Evolutionary conservation across 2,329 filamentous ascomycete species (phyloP).

Genomic region (Clarireedia hainanense): DNA sequence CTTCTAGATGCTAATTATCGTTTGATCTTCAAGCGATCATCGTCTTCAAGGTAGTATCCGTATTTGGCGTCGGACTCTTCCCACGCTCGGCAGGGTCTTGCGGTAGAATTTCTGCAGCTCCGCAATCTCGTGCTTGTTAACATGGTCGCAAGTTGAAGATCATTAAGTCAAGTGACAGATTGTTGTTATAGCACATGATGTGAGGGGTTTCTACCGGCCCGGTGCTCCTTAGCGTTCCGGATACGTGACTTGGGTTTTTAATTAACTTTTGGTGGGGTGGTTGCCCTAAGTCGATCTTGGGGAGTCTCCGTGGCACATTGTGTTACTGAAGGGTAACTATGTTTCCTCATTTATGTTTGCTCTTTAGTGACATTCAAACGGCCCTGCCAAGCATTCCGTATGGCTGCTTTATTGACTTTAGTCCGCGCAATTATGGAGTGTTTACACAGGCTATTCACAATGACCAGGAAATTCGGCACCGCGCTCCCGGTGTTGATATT

Average conservation of each 20-base stretch:
- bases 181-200: slow-evolving; percentile 5
- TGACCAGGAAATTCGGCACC: slow-evolving; percentile 18
- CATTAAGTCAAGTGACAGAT: slow-evolving; percentile 1
- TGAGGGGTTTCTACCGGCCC: slow-evolving; percentile 1
- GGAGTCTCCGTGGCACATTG: neutral
- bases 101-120: neutral
- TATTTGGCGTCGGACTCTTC: neutral
- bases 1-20: no score
- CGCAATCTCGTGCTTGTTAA: neutral
- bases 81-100: neutral
- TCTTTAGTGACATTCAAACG: neutral
- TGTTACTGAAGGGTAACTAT: neutral
- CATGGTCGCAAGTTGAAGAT: neutral
- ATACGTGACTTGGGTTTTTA: neutral
- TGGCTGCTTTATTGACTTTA: slow-evolving; percentile 2
- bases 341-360: neutral
- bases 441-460: slow-evolving; percentile 19
- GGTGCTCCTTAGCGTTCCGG: slow-evolving; percentile 3
- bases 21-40: no score
- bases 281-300: neutral
- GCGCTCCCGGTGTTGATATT: slow-evolving; percentile 15
- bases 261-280: neutral
- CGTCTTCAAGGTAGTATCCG: neutral
- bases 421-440: neutral
- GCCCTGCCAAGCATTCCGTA: neutral